Conservation (phyloP, 169 alveolate species). For the Plasmodium inui region DNA sequence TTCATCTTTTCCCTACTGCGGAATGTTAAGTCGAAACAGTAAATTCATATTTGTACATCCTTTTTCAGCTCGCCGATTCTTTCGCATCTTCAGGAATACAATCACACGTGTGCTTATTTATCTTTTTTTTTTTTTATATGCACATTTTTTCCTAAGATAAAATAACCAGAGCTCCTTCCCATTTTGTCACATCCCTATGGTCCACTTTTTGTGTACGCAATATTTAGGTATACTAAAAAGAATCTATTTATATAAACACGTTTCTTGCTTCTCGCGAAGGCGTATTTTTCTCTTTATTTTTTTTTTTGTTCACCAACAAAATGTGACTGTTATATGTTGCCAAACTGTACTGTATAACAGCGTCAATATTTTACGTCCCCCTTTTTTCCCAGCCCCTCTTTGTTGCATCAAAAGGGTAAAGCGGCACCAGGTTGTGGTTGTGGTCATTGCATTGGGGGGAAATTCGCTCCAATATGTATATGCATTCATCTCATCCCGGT, state of each 20-base stretch:
- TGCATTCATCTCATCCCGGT: not conserved
- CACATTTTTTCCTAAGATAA: not conserved
- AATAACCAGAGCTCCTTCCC: not conserved
- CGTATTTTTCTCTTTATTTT: not conserved
- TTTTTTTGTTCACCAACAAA: not conserved
- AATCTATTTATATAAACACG: not conserved
- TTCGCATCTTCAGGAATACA: not conserved
- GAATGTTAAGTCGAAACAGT: not conserved
- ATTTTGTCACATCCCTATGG: not conserved
- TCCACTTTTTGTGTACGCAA: not conserved
- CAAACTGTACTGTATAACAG: not conserved
- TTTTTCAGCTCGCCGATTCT: not conserved
- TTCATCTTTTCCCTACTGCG: not conserved
- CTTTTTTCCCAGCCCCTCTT: not conserved
- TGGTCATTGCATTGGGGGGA: not conserved
- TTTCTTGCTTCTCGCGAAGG: not conserved
- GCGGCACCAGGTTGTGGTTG: not conserved
- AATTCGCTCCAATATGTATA: not conserved
- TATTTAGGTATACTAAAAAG: not conserved
- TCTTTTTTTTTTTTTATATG: not conserved
- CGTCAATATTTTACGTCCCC: not conserved
- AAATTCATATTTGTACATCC: not conserved
- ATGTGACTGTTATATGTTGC: not conserved
- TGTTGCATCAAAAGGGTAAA: not conserved
- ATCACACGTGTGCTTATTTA: conserved; percentile 3